phyloP scores from a whole-genome alignment of 2,329 filamentous ascomycete species.

The Fusarium mundagurra region DNA sequence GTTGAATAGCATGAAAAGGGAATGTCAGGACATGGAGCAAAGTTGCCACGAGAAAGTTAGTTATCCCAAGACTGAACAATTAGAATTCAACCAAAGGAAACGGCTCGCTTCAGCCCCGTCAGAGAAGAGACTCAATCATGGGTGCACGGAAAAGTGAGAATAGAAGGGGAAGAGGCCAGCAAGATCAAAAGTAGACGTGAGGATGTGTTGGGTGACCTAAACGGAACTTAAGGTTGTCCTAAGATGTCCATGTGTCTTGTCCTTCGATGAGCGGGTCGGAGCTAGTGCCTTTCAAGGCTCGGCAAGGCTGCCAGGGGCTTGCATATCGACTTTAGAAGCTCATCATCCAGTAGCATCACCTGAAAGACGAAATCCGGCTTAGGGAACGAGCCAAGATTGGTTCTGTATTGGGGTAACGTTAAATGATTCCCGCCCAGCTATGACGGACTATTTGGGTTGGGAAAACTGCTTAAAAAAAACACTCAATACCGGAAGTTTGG shows the following conservation, averaged over 20 bases:
- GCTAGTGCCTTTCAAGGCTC: constrained; percentile 41
- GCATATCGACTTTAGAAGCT: constrained; percentile 31
- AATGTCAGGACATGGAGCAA: constrained; percentile 28
- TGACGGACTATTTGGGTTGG: neutral
- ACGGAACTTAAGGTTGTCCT: constrained; percentile 17
- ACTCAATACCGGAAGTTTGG: neutral
- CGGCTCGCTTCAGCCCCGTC: constrained; percentile 19
- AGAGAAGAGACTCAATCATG: constrained; percentile 21
- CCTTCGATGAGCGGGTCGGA: constrained; percentile 34
- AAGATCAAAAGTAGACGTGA: constrained; percentile 20
- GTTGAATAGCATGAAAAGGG: constrained; percentile 11
- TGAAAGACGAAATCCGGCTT: constrained; percentile 6
- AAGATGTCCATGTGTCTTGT: constrained; percentile 43
- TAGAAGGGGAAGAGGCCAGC: constrained; percentile 30
- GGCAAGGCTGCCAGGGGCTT: constrained; percentile 44
- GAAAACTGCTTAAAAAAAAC: neutral
- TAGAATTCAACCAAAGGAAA: constrained; percentile 19
- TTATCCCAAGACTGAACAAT: constrained; percentile 6
- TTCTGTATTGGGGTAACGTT: constrained; percentile 2
- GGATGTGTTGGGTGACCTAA: constrained; percentile 18
- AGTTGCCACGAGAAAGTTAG: constrained; percentile 20
- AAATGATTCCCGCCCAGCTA: neutral
- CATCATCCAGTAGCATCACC: constrained; percentile 22
- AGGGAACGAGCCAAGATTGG: constrained; percentile 18
- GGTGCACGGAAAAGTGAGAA: constrained; percentile 16